A percentile compares a stretch with the other conserved stretches of the same genome.
These are phyloP conservation scores for Talaromyces sp. DNA, from an alignment of 2,329 filamentous ascomycete genomes.

Conservation along the genomic window DNA sequence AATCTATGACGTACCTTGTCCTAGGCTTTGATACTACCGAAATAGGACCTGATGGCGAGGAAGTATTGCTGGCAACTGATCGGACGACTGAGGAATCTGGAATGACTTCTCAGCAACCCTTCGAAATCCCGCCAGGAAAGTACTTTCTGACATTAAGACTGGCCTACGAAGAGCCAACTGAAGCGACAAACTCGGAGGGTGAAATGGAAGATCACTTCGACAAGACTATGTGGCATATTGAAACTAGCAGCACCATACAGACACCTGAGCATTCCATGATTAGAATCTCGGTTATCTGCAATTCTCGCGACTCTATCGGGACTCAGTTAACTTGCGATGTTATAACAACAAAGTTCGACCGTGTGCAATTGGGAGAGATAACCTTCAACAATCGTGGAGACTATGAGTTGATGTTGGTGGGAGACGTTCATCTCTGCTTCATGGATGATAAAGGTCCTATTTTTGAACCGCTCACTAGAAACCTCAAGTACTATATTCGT, in stretches of 20 bases:
- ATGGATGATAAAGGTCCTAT: neutral
- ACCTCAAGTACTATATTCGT: conserved; percentile 1
- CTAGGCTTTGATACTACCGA: neutral
- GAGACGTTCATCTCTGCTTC: neutral
- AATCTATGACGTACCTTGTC: neutral
- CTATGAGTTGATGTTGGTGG: neutral
- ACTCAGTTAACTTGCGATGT: neutral
- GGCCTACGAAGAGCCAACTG: neutral
- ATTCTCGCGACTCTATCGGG: neutral
- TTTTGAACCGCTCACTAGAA: neutral
- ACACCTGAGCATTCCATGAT: neutral
- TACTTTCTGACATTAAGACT: neutral
- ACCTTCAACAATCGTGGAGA: neutral
- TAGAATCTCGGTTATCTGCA: neutral
- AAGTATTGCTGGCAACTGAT: neutral
- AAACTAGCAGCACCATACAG: neutral
- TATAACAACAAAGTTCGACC: neutral
- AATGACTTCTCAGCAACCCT: neutral
- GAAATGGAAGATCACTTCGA: neutral
- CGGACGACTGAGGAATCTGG: neutral
- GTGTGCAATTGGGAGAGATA: neutral
- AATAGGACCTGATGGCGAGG: neutral
- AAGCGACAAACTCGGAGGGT: neutral
- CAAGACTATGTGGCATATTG: neutral
- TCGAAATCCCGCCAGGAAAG: neutral